Evolutionary conservation across 75 land plant species (phyloP), one percentile per base, ranked within the genome.

Genomic region (Selaginella tamariscina): DNA sequence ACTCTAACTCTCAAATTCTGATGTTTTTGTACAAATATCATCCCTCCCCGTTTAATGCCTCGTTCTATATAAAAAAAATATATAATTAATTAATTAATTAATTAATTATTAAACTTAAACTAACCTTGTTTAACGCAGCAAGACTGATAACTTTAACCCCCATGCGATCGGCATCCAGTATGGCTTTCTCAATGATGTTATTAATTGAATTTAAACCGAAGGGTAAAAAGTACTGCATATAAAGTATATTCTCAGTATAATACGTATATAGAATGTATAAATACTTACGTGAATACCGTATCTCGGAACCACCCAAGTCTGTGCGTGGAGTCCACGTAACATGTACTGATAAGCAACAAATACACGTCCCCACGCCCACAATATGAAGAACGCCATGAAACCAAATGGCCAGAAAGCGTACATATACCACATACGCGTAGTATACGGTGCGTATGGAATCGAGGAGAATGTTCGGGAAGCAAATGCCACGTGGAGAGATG

Each of bases 11-110:
- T 84, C 69, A 92, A 69, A 33, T 89, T 65, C 1, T 83, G 87
- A 66, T 81, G 95, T 73, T 83, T 92, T 23, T 81, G 65, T 23
- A 86, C 90, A 68, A 92, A 92, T 8, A 92, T 63, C 0, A 75
- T 72, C 15, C 98, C 98, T n/a, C 98, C 98, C 90, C 95, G 68
- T 92, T 92, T 0, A 92, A 66, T 1, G 88, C 79, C 74, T 92
- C 98, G 44, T 92, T 92, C 98, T 92, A 79, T 59, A 9, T 21
- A 59, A n/a, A n/a, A n/a, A n/a, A n/a, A n/a, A n/a, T n/a, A n/a
- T n/a, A n/a, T n/a, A n/a, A n/a, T n/a, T n/a, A n/a, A n/a, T n/a
- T n/a, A n/a, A n/a, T n/a, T n/a, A n/a, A n/a, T n/a, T n/a, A n/a
- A n/a, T n/a, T n/a, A n/a, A n/a, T n/a, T n/a, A n/a, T n/a, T n/a